These are phyloP conservation scores for Murraya koenigii DNA, from an alignment of 345 rosid genomes.

Conservation along the genomic window DNA sequence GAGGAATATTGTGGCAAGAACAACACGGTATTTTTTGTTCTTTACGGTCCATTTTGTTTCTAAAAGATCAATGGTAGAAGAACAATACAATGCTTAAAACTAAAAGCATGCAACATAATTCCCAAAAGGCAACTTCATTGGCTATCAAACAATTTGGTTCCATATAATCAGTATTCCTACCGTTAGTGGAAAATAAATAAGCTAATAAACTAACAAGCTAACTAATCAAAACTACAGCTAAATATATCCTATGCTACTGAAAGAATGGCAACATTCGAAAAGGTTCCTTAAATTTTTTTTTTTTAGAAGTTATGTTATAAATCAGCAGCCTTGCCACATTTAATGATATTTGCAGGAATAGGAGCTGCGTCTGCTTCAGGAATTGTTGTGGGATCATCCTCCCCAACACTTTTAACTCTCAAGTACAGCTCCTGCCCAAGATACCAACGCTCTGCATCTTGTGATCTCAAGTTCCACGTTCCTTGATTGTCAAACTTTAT, in stretches of 20 bases:
- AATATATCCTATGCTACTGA: background rate
- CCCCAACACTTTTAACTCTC: slow-evolving; percentile 25
- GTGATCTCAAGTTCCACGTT: slow-evolving; percentile 54
- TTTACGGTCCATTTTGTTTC: no score
- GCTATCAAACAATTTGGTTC: background rate
- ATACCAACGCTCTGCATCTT: slow-evolving; percentile 32
- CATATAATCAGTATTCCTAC: background rate
- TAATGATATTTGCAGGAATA: slow-evolving; percentile 27
- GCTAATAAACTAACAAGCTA: background rate
- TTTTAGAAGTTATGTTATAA: background rate
- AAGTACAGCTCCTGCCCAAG: slow-evolving; percentile 45
- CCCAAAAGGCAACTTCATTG: background rate
- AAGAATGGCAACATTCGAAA: background rate
- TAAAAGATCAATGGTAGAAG: no score
- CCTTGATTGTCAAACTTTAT: slow-evolving; percentile 44
- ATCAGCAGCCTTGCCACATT: slow-evolving; percentile 13
- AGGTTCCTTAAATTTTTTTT: background rate
- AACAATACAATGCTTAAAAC: background rate
- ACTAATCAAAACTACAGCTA: background rate
- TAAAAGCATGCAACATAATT: background rate
- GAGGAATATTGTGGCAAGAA: no score
- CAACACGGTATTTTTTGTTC: no score
- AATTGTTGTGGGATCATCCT: slow-evolving; percentile 18
- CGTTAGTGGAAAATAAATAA: background rate
- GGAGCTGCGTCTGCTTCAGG: slow-evolving; percentile 24